Evolutionary conservation across 2,329 filamentous ascomycete genomes (phyloP).

Genomic region (Xylariaceae sp.): DNA sequence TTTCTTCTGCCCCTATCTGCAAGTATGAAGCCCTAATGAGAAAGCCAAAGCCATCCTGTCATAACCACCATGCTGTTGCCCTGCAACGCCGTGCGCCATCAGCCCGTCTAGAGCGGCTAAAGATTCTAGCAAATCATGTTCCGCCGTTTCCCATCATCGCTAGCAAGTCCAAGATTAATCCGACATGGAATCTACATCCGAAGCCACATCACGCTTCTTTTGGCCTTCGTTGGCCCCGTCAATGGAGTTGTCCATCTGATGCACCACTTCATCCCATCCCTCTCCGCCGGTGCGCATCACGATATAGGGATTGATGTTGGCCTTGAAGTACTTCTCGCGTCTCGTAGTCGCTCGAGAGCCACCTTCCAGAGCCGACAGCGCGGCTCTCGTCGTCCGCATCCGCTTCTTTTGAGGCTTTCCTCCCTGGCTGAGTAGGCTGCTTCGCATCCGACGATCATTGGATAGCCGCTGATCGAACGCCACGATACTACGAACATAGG

Average conservation of each 20-base stretch:
- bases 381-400: constrained; percentile 66
- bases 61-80: background rate
- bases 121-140: background rate
- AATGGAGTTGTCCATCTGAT: background rate
- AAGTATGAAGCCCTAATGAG: no score
- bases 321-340: constrained; percentile 66
- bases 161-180: background rate
- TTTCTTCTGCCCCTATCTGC: no score
- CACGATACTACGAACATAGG: constrained; percentile 83
- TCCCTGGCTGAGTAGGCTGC: constrained; percentile 57
- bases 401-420: constrained; percentile 49
- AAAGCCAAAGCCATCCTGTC: background rate
- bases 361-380: constrained; percentile 71
- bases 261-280: constrained; percentile 34
- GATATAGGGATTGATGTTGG: constrained; percentile 51
- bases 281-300: constrained; percentile 61
- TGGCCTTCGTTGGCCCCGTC: background rate
- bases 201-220: constrained; percentile 4
- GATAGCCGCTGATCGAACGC: constrained; percentile 68
- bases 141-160: background rate
- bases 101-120: background rate
- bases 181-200: constrained; percentile 2
- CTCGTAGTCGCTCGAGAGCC: constrained; percentile 62
- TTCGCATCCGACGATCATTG: constrained; percentile 58
- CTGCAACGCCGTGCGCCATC: background rate